phyloP scores from a whole-genome alignment of 225 moss, liverwort and hornwort genomes.

The Asterella californica region DNA sequence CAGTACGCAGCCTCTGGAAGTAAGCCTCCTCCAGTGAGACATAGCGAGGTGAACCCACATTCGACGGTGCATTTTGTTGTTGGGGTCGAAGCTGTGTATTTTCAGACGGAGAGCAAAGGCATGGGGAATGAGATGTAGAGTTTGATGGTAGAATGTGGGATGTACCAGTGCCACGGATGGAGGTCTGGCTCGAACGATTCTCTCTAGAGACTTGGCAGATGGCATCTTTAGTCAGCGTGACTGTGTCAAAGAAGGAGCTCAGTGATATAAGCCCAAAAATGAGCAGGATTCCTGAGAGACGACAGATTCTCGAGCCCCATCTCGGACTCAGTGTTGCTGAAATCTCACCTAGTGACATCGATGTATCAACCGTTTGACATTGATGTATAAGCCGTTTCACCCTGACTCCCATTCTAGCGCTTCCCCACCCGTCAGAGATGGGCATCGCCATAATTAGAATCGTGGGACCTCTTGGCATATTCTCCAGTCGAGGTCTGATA shows the following conservation, averaged over 20 bases:
- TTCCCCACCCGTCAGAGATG: neutral
- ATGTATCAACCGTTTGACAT: neutral
- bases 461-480: neutral
- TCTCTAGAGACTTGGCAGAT: neutral
- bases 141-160: neutral
- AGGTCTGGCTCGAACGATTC: neutral
- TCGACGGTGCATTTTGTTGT: neutral
- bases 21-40: conserved; percentile 42
- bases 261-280: neutral
- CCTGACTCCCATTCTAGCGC: neutral
- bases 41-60: neutral
- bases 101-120: neutral
- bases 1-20: conserved; percentile 29
- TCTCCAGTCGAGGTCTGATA: too few species aligned
- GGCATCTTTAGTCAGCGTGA: neutral
- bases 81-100: neutral
- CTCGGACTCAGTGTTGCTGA: neutral
- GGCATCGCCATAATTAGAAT: neutral
- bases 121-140: neutral
- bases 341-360: neutral
- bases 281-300: neutral
- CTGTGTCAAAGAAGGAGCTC: neutral
- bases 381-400: too few species aligned
- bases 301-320: conserved; percentile 8
- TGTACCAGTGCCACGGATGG: neutral